phyloP scores from a whole-genome alignment of 78 protist species.

The Monosiga brevicollis region DNA sequence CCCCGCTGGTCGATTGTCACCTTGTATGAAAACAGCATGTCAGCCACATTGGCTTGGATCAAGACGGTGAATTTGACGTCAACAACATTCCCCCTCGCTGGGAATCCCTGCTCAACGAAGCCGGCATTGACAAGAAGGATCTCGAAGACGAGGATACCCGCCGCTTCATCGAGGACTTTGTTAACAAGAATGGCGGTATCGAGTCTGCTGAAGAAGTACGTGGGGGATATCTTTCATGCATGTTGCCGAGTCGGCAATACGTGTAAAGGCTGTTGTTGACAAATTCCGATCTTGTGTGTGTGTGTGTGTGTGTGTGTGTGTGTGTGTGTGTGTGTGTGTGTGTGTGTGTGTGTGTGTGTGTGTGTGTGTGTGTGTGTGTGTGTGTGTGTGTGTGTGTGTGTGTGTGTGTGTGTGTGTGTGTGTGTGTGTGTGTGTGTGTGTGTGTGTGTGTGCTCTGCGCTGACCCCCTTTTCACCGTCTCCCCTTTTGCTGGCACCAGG shows the following conservation, averaged over 20 bases:
- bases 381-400: conserved; percentile 9
- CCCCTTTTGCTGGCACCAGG: too few species aligned
- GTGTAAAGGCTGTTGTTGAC: too few species aligned
- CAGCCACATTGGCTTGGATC: background rate
- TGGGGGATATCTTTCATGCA: too few species aligned
- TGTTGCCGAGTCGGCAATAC: too few species aligned
- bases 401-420: background rate
- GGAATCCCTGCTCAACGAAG: background rate
- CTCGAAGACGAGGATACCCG: background rate
- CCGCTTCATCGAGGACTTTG: background rate
- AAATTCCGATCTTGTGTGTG: too few species aligned
- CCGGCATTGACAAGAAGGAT: background rate
- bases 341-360: background rate
- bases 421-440: background rate
- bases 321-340: background rate
- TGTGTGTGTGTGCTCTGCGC: background rate
- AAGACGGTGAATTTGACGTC: background rate
- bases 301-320: background rate
- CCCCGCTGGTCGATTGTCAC: background rate
- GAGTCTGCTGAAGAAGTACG: too few species aligned
- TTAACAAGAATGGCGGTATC: background rate
- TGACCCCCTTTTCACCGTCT: background rate
- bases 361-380: background rate
- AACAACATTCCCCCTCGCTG: background rate
- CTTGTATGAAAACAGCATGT: background rate